Base-by-base conservation (phyloP, 768 basidiomycete genomes). In the Boletus sp. region DNA sequence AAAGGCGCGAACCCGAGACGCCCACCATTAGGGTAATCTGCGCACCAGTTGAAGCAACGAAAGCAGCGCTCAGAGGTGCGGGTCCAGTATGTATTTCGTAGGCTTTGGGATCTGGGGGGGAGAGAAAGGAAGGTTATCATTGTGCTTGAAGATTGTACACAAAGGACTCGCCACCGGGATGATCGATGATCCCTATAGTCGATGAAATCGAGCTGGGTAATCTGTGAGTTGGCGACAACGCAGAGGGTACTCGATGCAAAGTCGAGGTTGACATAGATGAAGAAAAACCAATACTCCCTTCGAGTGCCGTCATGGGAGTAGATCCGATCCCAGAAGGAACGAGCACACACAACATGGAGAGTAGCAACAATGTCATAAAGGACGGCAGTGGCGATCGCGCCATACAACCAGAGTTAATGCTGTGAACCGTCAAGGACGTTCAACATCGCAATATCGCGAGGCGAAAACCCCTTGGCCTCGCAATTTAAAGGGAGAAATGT, bases 131-230 rank as follows among this genome's bases (percentile, higher is more conserved):
- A 15, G 30, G 10, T 25, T 25, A 14, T 5, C 7, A 21, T 19
- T 5, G 13, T 34, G 27, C 17, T 35, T 5, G 34, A n/a, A 3
- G 42, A 27, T 25, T 25, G 23, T 30, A 37, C 7, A 35, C 10
- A 34, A 8, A 19, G 13, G 13, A 53, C 61, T 42, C 19, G 70
- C 68, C 69, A 21, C 66, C 70, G 1, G 70, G 69, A 39, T 67
- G 72, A 25, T 72, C 51, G 69, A 39, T 67, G 72, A 25, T 72
- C 51, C 27, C 70, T 69, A 32, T 72, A 19, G 27, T 66, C 59
- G 48, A 70, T 64, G 54, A 72, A 70, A 14, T 60, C 66, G 8
- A 69, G 41, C 25, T 72, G 66, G 40, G 65, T 70, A 39, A 69
- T 67, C 11, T 57, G 47, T 0, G 69, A 39, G 29, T 63, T 67